Conservation (phyloP, 2,329 filamentous ascomycete genomes). For the Simplicillium sp. region DNA sequence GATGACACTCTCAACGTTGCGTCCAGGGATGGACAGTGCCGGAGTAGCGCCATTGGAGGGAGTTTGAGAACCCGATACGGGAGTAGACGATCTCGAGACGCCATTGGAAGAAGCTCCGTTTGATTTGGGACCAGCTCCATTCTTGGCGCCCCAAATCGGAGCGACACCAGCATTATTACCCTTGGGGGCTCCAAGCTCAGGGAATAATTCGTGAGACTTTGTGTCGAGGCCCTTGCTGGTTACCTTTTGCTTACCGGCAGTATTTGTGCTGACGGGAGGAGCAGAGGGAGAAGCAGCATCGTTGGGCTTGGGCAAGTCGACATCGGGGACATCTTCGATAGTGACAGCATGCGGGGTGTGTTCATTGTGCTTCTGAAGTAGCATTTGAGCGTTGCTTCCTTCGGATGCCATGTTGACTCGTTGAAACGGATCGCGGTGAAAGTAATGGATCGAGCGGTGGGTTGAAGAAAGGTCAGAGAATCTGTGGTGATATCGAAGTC, state of each 20-base stretch:
- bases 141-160: slow-evolving; percentile 71
- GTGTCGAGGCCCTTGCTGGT: slow-evolving; percentile 56
- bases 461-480: slow-evolving; percentile 5
- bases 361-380: slow-evolving; percentile 53
- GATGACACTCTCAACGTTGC: slow-evolving; percentile 66
- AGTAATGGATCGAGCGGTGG: slow-evolving; percentile 9
- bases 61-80: slow-evolving; percentile 49
- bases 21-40: slow-evolving; percentile 69
- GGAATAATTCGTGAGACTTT: slow-evolving; percentile 84
- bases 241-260: slow-evolving; percentile 60
- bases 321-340: slow-evolving; percentile 73
- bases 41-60: slow-evolving; percentile 32
- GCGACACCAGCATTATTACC: slow-evolving; percentile 58
- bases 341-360: slow-evolving; percentile 47
- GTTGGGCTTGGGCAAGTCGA: slow-evolving; percentile 57
- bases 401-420: background rate
- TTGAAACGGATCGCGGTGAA: slow-evolving; percentile 8
- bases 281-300: slow-evolving; percentile 35
- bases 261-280: slow-evolving; percentile 48
- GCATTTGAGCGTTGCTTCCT: slow-evolving; percentile 44
- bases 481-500: background rate
- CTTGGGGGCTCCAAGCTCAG: slow-evolving; percentile 67
- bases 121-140: slow-evolving; percentile 37
- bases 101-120: slow-evolving; percentile 48
- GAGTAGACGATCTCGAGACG: slow-evolving; percentile 51